Evolutionary conservation across 805 yeast species (phyloP), one percentile per base, ranked within the genome.

Genomic region (Grigorovia transvaalensis): DNA sequence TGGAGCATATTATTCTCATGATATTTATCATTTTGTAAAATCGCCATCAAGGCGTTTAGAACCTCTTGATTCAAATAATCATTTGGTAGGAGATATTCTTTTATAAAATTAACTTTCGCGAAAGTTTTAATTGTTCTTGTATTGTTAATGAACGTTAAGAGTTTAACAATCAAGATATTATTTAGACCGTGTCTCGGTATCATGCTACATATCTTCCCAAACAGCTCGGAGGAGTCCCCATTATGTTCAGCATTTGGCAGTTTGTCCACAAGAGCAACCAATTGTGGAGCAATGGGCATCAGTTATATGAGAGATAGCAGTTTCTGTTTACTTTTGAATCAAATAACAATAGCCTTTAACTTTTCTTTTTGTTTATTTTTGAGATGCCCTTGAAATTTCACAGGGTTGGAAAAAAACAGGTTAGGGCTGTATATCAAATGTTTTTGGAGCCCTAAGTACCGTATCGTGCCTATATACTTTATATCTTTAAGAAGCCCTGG

Each of bases 401-500:
- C 27, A 23, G 27, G 27, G 3, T 6, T 23, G 27, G 3, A 6
- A 23, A 23, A 23, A 23, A 23, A 3, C 6, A 23, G 27, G 6
- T 23, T 23, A 23, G 38, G 38, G 8, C 45, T 19, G 30, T 7
- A 44, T 12, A 2, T 8, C 46, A 3, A 23, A 4, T 23, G 27
- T 6, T 4, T 6, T 23, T 4, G 6, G 6, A 23, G 27, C 27
- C 27, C 27, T 23, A 23, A 23, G 27, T 23, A 6, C 27, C 27
- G 3, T 23, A 23, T 23, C 6, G 6, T 23, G 27, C 6, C 3
- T 6, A 23, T 23, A 23, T 23, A 23, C 2, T 9, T 44, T 44
- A 44, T 20, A 56, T 17, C 42, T 61, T 57, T 53, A 81, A 65
- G 23, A 68, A 56, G n/a, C 93, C 90, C 51, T 77, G 73, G 60